Base-by-base conservation (phyloP, 768 basidiomycete genomes). In the Phylloporus arenicola region DNA sequence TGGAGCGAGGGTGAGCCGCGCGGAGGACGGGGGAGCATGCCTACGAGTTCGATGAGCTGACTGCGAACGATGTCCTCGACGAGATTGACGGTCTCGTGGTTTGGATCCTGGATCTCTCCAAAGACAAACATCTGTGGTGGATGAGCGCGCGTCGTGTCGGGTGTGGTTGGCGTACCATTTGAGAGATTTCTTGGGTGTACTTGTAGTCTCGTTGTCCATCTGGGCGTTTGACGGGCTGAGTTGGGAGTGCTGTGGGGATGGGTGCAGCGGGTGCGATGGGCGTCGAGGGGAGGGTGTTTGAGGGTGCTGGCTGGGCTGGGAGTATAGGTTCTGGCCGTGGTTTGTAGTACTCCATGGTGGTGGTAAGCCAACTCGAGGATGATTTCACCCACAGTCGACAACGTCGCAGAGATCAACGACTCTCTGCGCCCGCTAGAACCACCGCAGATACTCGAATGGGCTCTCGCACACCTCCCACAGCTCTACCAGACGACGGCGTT, bases 401-500 rank as follows among this genome's bases (percentile, higher is more conserved):
- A 17, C 16, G 66, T 88, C 43, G 73, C 80, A 1, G 63, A 70
- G 27, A 82, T 93, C 72, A 98, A 98, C 64, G 75, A 72, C 10
- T 70, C 90, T 62, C 83, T 99, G 9, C 75, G 75, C 31, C 64
- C 75, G 1, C 80, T 91, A 52, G 75, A 82, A 0, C 92, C 96
- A 1, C 84, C 91, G 57, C 79, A 92, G 54, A 91, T 97, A 57
- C 77, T 99, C 47, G 60, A 66, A 64, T 98, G 95, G 95, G 91
- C 86, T 1, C 64, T 92, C 44, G 77, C 80, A 39, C 76, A 90
- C 58, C 72, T 98, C 16, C 88, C 92, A 0, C 76, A 78, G 7
- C 74, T 98, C 17, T 84, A 83, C 68, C 95, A 99, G 67, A 97
- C 96, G 6, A 98, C 95, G 6, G 95, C 96, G 0, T 95, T 99